A percentile compares a stretch with the other conserved stretches of the same genome.
phyloP scores from a whole-genome alignment of 2,329 filamentous ascomycete species.

The Scedosporium minutisporum region DNA sequence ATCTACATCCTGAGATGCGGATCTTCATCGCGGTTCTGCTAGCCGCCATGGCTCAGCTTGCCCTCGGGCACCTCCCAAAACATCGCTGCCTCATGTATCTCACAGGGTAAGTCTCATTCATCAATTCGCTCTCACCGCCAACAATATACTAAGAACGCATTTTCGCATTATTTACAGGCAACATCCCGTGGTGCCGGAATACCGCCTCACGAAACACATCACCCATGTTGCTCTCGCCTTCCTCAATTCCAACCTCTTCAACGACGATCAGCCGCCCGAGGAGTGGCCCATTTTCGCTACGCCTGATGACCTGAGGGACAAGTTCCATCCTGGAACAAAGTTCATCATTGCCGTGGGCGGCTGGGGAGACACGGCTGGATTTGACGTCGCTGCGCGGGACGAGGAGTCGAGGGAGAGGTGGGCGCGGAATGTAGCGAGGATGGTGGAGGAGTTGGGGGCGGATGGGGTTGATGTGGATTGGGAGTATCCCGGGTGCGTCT shows the following conservation, averaged over 20 bases:
- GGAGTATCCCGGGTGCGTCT: constrained; percentile 45
- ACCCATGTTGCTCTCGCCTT: constrained; percentile 52
- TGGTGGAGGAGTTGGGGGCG: constrained; percentile 52
- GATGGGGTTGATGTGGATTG: constrained; percentile 58
- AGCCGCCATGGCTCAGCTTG: not conserved
- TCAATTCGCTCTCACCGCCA: not conserved
- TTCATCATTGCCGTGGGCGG: constrained; percentile 64
- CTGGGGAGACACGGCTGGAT: constrained; percentile 61
- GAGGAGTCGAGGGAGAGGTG: constrained; percentile 44
- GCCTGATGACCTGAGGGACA: constrained; percentile 21
- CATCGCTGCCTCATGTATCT: constrained; percentile 36
- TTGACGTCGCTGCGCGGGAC: constrained; percentile 44
- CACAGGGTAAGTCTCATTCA: constrained; percentile 29
- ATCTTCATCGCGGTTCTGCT: not conserved
- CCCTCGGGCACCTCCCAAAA: not conserved
- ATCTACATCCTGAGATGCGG: not conserved
- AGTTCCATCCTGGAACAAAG: constrained; percentile 44
- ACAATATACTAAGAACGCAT: not conserved
- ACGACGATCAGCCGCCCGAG: constrained; percentile 23
- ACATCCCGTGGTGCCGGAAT: constrained; percentile 31
- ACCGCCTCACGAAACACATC: constrained; percentile 29
- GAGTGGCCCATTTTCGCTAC: constrained; percentile 45
- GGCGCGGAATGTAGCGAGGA: constrained; percentile 52
- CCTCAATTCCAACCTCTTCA: constrained; percentile 44
- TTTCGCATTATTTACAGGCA: constrained; percentile 26